Conservation (phyloP, 169 alveolate genomes). For the Plasmodium cynomolgi region DNA sequence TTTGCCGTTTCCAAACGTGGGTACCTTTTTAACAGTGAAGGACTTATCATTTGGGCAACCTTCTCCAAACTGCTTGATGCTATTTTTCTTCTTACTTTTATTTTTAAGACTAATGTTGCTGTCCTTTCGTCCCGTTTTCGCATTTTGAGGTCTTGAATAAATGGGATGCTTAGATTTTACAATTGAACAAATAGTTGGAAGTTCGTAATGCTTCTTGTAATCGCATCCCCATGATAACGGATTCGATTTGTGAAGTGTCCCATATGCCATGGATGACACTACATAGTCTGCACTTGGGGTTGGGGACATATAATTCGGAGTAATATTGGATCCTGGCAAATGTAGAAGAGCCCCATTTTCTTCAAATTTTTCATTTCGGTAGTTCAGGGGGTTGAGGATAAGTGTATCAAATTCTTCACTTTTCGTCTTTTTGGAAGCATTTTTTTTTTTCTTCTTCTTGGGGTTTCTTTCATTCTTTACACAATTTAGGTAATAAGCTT, state of each 20-base stretch:
- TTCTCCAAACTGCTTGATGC: background rate
- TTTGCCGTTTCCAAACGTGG: conserved; percentile 63
- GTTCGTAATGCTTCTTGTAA: conserved; percentile 70
- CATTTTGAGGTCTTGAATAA: conserved; percentile 47
- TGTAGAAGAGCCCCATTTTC: conserved; percentile 69
- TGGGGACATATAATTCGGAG: conserved; percentile 39
- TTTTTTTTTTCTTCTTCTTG: conserved; percentile 39
- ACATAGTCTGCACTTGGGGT: conserved; percentile 42
- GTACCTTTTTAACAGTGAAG: conserved; percentile 14
- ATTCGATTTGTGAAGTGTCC: conserved; percentile 68
- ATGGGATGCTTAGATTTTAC: conserved; percentile 77
- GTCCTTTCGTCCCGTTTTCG: background rate
- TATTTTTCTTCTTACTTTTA: background rate
- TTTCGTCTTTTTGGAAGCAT: conserved; percentile 16
- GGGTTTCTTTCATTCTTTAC: conserved; percentile 19
- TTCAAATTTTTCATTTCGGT: conserved; percentile 64
- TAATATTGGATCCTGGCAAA: conserved; percentile 63
- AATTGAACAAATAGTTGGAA: conserved; percentile 76
- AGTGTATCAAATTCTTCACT: conserved; percentile 58
- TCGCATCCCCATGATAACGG: conserved; percentile 72
- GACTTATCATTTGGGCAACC: background rate
- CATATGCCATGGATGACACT: conserved; percentile 62
- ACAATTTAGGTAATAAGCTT: conserved; percentile 55
- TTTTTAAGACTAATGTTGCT: background rate
- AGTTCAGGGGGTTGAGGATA: conserved; percentile 50